A percentile compares a stretch with the other conserved stretches of the same genome.
These are phyloP conservation scores for Xylaria bambusicola DNA, from an alignment of 495 filamentous ascomycete genomes.

Conservation along the genomic window DNA sequence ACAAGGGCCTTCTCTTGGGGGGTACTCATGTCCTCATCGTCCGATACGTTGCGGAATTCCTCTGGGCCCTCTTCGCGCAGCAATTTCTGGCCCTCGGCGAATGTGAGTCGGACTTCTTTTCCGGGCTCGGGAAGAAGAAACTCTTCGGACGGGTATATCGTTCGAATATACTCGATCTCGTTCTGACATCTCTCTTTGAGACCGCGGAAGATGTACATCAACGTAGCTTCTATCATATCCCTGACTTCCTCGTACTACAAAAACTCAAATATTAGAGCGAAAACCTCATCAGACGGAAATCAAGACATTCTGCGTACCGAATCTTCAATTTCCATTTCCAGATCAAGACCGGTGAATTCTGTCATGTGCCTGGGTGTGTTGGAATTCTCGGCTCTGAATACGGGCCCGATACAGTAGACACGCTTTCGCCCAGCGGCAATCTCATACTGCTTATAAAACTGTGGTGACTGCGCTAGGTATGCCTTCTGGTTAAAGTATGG, in stretches of 20 bases:
- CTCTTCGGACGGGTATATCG: conserved; percentile 59
- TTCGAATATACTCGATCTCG: conserved; percentile 69
- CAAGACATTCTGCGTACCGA: conserved; percentile 40
- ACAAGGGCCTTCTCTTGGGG: conserved; percentile 88
- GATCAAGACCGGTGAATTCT: conserved; percentile 93
- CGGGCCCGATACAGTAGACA: conserved; percentile 86
- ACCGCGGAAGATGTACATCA: conserved; percentile 85
- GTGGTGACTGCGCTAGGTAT: conserved; percentile 82
- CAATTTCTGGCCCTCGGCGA: conserved; percentile 80
- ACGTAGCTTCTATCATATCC: conserved; percentile 75
- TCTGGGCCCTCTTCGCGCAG: conserved; percentile 79
- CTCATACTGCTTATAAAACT: conserved; percentile 95
- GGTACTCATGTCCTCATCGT: conserved; percentile 80
- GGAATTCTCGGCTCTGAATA: conserved; percentile 95
- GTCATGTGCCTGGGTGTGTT: conserved; percentile 97
- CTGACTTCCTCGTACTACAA: conserved; percentile 77
- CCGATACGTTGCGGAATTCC: conserved; percentile 63
- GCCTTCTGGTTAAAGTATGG: conserved; percentile 87
- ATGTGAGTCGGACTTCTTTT: conserved; percentile 79
- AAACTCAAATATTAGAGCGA: background rate
- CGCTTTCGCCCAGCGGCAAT: conserved; percentile 89
- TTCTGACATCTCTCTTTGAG: conserved; percentile 67
- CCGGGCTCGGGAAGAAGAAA: conserved; percentile 58
- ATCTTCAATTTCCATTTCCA: conserved; percentile 91
- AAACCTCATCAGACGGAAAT: background rate